Percentiles rank a stretch among this genome's conserved stretches.
These are phyloP conservation scores for Lanzia echinophila DNA, from an alignment of 2,329 filamentous ascomycete genomes.

Conservation along the genomic window DNA sequence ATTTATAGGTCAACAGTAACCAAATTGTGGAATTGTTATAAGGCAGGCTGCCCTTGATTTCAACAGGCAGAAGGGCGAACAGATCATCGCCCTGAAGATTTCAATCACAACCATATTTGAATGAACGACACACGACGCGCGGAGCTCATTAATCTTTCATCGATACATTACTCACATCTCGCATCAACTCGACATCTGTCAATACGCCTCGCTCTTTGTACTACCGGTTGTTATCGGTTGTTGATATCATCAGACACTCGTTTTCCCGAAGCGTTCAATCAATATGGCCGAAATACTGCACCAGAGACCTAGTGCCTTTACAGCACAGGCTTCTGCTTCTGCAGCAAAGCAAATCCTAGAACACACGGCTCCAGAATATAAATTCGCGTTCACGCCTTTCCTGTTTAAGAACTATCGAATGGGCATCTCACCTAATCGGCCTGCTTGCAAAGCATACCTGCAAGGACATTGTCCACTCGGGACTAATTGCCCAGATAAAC, in stretches of 20 bases:
- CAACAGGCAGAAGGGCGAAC: no score
- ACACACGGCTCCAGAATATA: conserved; percentile 51
- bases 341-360: conserved; percentile 43
- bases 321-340: conserved; percentile 11
- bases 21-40: no score
- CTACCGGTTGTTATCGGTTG: background rate
- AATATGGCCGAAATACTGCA: conserved; percentile 7
- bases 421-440: conserved; percentile 69
- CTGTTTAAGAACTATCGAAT: conserved; percentile 78
- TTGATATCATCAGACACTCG: background rate
- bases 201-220: background rate
- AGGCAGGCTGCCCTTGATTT: no score
- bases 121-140: background rate
- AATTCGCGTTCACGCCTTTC: conserved; percentile 81
- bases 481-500: conserved; percentile 77
- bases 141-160: background rate
- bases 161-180: background rate
- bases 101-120: no score
- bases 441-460: conserved; percentile 79
- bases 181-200: background rate
- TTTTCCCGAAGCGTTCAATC: background rate
- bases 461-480: conserved; percentile 84
- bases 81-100: no score
- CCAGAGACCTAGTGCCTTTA: conserved; percentile 4
- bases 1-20: no score